phyloP scores from a whole-genome alignment of 1,139 yeast species.

The Hansenula lynferdii region DNA sequence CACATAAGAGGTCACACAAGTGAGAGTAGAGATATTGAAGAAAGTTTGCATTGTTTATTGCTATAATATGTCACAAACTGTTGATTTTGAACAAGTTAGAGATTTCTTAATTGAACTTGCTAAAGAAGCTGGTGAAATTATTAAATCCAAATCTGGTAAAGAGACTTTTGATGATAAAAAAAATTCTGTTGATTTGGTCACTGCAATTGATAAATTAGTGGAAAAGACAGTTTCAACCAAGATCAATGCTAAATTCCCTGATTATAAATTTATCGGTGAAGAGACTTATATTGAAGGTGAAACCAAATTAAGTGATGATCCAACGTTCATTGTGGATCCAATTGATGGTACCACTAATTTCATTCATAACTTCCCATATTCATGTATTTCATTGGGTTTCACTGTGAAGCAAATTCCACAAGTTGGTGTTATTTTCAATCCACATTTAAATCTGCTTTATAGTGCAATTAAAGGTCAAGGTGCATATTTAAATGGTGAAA shows the following conservation, averaged over 20 bases:
- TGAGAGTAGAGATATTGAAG: too few species aligned
- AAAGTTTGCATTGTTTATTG: too few species aligned
- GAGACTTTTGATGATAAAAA: slow-evolving; percentile 47
- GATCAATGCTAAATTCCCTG: slow-evolving; percentile 36
- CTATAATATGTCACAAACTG: too few species aligned
- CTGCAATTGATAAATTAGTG: slow-evolving; percentile 51
- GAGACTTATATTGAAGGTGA: slow-evolving; percentile 46
- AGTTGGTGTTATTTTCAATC: slow-evolving; percentile 57
- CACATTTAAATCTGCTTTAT: slow-evolving; percentile 44
- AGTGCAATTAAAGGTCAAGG: slow-evolving; percentile 50
- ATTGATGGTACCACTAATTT: slow-evolving; percentile 62
- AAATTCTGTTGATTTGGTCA: slow-evolving; percentile 54
- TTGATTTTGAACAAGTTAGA: slow-evolving; percentile 33
- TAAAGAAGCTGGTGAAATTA: slow-evolving; percentile 43
- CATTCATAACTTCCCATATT: slow-evolving; percentile 53
- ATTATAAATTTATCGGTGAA: slow-evolving; percentile 51
- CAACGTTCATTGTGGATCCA: slow-evolving; percentile 59
- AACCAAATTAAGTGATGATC: slow-evolving; percentile 41
- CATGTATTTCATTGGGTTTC: slow-evolving; percentile 56
- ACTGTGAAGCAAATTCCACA: slow-evolving; percentile 43
- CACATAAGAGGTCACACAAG: too few species aligned
- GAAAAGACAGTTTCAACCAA: slow-evolving; percentile 39
- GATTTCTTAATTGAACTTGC: slow-evolving; percentile 44
- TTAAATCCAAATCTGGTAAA: slow-evolving; percentile 40
- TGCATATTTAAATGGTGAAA: slow-evolving; percentile 40